Evolutionary conservation across 2,329 filamentous ascomycete genomes (phyloP).

Genomic region (Anisogramma anomala): DNA sequence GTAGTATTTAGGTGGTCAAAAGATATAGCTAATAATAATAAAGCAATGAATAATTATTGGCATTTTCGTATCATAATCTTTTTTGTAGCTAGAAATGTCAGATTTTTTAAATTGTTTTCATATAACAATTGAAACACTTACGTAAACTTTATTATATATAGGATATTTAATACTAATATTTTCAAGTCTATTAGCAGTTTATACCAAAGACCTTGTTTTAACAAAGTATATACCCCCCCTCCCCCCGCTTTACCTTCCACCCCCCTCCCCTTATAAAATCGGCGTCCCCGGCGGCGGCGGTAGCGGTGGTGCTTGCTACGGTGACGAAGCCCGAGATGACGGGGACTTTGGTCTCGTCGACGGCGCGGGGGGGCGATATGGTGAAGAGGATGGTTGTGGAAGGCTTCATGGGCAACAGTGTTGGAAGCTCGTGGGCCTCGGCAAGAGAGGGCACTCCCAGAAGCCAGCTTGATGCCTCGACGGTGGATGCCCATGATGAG

Average conservation of each 20-base stretch:
- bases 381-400: neutral
- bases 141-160: too few relatives aligned
- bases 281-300: neutral
- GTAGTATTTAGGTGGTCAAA: too few relatives aligned
- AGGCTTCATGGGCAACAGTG: neutral
- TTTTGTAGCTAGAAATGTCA: too few relatives aligned
- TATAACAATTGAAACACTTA: too few relatives aligned
- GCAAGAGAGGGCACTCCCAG: neutral
- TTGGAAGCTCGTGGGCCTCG: neutral
- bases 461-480: neutral
- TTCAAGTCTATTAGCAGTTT: too few relatives aligned
- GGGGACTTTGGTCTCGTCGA: slow-evolving; percentile 1
- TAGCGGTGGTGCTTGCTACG: neutral
- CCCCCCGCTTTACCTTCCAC: neutral
- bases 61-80: too few relatives aligned
- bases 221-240: neutral
- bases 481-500: too few relatives aligned
- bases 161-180: too few relatives aligned
- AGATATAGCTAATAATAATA: too few relatives aligned
- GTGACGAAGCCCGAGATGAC: slow-evolving; percentile 2
- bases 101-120: too few relatives aligned
- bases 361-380: neutral
- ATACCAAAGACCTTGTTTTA: too few relatives aligned
- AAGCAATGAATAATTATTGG: too few relatives aligned
- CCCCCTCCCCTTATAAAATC: neutral